Evolutionary conservation across 1,284 basidiomycete species (phyloP), one percentile per base, ranked within the genome.

Genomic region (Phellinidium pouzarii): DNA sequence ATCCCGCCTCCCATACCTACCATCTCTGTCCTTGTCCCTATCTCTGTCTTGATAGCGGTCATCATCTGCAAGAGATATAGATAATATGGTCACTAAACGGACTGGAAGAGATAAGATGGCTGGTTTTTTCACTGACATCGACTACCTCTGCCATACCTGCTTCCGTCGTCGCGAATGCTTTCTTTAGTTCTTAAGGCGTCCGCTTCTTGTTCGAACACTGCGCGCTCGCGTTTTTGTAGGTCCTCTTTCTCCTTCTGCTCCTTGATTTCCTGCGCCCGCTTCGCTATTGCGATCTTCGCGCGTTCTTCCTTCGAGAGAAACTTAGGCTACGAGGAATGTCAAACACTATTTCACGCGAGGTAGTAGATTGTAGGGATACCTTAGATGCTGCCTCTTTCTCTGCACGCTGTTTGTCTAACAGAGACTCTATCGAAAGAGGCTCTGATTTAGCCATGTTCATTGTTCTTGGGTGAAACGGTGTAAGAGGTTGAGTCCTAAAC

Each of bases 331-430:
- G 29, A 17, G 29, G 50, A 53, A 23, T 17, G 48, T 20, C 17
- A 38, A 44, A 50, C 47, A 34, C 42, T 34, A 56, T 46, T 44
- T 31, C 45, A 45, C 44, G 57, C 42, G 47, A 52, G 44, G 29
- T 49, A 48, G 48, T 42, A 53, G 51, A 31, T n/a, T n/a, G n/a
- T n/a, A 65, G 70, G 2, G 2, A 19, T 58, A 91, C 92, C 78
- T 92, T 94, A 48, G 91, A 73, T 48, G 92, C 88, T 1, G 87
- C 88, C 59, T 94, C 92, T 62, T 86, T 91, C 65, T 94, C 92
- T 38, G 77, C 79, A 59, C 80, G 84, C 70, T 97, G 94, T 68
- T 87, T 88, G 61, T 87, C 82, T 12, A 97, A 75, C 55, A 96
- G 71, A 41, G 81, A 78, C 65, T 95, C 91, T 58, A 95, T 91